Conservation (phyloP, 257 asterid genomes). For the Solanum habrochaites region DNA sequence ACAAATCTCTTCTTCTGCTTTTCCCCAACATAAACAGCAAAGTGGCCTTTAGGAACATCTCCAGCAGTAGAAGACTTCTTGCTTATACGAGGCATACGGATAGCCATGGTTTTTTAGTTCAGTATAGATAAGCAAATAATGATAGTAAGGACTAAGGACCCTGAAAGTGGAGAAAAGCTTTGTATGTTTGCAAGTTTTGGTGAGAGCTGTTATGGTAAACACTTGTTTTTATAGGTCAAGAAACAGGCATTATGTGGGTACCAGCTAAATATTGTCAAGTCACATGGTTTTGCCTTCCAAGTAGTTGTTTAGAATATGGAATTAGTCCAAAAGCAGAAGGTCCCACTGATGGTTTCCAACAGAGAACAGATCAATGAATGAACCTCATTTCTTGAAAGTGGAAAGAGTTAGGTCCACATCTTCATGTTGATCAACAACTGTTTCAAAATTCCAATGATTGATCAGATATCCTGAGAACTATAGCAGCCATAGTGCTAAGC, state of each 20-base stretch:
- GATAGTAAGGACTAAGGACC: no score
- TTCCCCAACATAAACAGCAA: slow-evolving; percentile 47
- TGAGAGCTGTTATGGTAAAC: not conserved
- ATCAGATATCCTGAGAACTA: not conserved
- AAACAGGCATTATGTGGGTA: not conserved
- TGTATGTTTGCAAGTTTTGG: not conserved
- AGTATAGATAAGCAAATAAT: not conserved
- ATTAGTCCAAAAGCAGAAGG: not conserved
- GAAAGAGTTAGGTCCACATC: not conserved
- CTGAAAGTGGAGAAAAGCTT: not conserved
- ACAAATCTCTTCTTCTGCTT: slow-evolving; percentile 21
- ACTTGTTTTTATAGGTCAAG: not conserved
- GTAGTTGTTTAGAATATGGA: not conserved
- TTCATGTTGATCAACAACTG: not conserved
- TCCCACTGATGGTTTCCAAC: not conserved
- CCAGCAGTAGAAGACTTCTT: not conserved
- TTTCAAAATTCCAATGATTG: not conserved
- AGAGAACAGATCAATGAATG: not conserved
- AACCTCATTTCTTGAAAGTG: not conserved
- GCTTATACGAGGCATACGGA: not conserved
- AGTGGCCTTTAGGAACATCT: slow-evolving; percentile 46
- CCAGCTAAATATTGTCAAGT: not conserved
- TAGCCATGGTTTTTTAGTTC: not conserved
- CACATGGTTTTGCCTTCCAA: not conserved
- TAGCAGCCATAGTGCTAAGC: not conserved